phyloP scores from a whole-genome alignment of 2,329 filamentous ascomycete species.

The Boeremia exigua region DNA sequence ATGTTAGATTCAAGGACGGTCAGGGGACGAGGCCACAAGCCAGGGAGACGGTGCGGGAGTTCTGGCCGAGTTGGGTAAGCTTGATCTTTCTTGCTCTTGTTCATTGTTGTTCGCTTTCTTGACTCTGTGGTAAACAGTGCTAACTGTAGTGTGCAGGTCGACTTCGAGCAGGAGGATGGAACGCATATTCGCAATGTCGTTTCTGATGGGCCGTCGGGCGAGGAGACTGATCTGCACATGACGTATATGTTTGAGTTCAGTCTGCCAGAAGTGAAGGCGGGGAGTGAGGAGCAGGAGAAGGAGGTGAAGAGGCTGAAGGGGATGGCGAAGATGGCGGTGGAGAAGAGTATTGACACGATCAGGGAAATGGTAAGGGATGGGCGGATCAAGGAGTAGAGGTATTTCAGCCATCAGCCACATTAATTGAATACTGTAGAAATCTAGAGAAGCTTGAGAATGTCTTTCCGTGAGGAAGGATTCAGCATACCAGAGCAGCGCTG shows the following conservation, averaged over 20 bases:
- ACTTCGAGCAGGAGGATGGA: conserved; percentile 54
- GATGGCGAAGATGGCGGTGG: conserved; percentile 52
- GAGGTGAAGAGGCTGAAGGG: conserved; percentile 32
- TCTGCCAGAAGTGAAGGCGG: conserved; percentile 44
- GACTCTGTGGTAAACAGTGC: neutral
- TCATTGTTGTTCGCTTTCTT: neutral
- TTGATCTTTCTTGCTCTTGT: neutral
- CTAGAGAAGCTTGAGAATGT: too few species aligned
- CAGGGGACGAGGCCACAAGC: conserved; percentile 36
- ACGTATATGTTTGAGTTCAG: conserved; percentile 56
- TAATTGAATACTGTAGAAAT: too few species aligned
- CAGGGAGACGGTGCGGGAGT: conserved; percentile 49
- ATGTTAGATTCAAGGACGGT: conserved; percentile 50
- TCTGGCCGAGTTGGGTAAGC: conserved; percentile 50
- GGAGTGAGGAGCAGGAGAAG: conserved; percentile 43
- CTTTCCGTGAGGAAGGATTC: too few species aligned
- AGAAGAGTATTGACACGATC: conserved; percentile 51
- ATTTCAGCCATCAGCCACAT: too few species aligned
- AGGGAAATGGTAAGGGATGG: conserved; percentile 51
- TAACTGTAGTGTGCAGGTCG: conserved; percentile 42
- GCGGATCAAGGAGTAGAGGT: conserved; percentile 24
- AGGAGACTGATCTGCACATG: conserved; percentile 48
- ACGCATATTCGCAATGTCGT: conserved; percentile 54
- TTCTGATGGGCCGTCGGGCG: conserved; percentile 45
- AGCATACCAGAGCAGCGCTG: too few species aligned